A percentile compares a stretch with the other conserved stretches of the same genome.
Evolutionary conservation across 2,329 filamentous ascomycete species (phyloP).

Genomic region (Cladophialophora yegresii): DNA sequence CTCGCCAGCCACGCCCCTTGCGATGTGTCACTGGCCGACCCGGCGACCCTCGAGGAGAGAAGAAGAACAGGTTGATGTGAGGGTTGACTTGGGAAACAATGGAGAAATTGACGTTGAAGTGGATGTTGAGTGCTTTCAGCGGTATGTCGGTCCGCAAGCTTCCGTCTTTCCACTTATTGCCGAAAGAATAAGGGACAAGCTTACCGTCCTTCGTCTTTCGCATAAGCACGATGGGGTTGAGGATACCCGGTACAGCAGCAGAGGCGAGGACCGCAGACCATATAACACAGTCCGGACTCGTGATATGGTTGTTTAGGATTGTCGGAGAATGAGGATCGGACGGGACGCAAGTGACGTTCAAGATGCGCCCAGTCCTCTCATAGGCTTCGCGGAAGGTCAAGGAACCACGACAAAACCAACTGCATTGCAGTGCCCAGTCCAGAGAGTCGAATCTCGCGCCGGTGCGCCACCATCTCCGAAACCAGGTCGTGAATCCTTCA

Average conservation of each 20-base stretch:
- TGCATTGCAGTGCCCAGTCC: slow-evolving; percentile 81
- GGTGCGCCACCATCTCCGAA: slow-evolving; percentile 83
- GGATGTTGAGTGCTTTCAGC: slow-evolving; percentile 86
- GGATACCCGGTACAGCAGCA: slow-evolving; percentile 90
- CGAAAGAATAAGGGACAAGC: slow-evolving; percentile 88
- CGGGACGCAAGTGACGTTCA: slow-evolving; percentile 95
- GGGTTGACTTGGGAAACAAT: slow-evolving; percentile 89
- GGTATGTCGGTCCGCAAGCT: slow-evolving; percentile 93
- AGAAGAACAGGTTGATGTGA: slow-evolving; percentile 98
- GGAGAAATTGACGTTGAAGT: slow-evolving; percentile 98
- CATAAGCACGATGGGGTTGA: slow-evolving; percentile 94
- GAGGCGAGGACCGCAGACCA: slow-evolving; percentile 96
- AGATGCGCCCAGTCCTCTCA: slow-evolving; percentile 84
- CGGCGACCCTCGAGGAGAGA: slow-evolving; percentile 87
- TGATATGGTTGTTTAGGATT: slow-evolving; percentile 93
- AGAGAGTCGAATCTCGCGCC: slow-evolving; percentile 92
- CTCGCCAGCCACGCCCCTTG: slow-evolving; percentile 89
- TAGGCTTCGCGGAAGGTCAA: slow-evolving; percentile 96
- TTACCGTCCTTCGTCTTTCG: slow-evolving; percentile 76
- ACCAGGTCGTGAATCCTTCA: slow-evolving; percentile 74
- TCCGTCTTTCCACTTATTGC: slow-evolving; percentile 99
- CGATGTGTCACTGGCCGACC: slow-evolving; percentile 93
- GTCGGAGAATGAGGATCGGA: slow-evolving; percentile 91
- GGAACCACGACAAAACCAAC: slow-evolving; percentile 88
- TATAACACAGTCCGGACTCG: slow-evolving; percentile 93